Evolutionary conservation across 345 rosid species (phyloP).

Genomic region (Viola odorata): DNA sequence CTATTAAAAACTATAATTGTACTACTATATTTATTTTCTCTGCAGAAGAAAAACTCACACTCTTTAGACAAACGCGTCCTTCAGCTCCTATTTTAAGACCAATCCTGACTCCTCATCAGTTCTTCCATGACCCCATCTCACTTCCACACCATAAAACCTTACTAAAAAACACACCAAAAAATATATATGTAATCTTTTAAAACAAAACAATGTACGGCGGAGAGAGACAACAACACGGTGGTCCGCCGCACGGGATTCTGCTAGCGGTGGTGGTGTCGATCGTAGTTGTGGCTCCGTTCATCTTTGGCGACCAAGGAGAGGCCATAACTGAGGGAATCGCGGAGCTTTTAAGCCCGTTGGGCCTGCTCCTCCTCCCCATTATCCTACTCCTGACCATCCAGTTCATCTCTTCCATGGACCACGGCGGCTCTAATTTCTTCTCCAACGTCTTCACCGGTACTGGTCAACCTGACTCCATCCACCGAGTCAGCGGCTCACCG

Average conservation of each 20-base stretch:
- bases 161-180: background rate
- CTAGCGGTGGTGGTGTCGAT: conserved; percentile 58
- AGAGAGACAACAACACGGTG: background rate
- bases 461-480: conserved; percentile 61
- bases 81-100: too few species aligned
- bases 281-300: conserved; percentile 58
- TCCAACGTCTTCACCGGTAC: conserved; percentile 57
- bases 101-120: too few species aligned
- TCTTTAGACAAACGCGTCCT: too few species aligned
- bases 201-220: too few species aligned
- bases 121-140: too few species aligned
- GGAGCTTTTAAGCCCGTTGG: conserved; percentile 70
- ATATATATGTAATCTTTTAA: conserved; percentile 31
- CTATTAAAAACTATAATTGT: too few species aligned
- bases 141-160: background rate
- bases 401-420: conserved; percentile 62
- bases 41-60: too few species aligned
- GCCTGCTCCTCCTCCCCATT: conserved; percentile 71
- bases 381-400: conserved; percentile 66
- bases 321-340: conserved; percentile 68
- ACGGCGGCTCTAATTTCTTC: conserved; percentile 57
- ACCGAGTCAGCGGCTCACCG: conserved; percentile 71
- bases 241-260: conserved; percentile 70
- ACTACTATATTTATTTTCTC: too few species aligned
- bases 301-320: conserved; percentile 72